These are phyloP conservation scores for Backusella sp. DNA, from an alignment of 192 early-diverging fungal genomes.

Conservation along the genomic window DNA sequence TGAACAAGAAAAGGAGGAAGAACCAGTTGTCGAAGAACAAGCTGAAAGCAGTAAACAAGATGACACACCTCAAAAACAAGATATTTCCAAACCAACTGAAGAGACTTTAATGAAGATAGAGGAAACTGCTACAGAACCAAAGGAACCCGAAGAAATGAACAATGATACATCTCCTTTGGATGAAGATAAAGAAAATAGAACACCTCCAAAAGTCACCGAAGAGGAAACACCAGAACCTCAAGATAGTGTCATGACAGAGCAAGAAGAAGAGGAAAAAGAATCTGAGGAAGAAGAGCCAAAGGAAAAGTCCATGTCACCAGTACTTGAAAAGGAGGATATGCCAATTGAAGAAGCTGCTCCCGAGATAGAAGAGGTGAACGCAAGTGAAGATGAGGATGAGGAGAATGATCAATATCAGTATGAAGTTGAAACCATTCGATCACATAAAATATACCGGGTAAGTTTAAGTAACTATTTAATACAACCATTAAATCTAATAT, in stretches of 20 bases:
- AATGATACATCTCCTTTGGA: neutral
- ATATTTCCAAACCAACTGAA: neutral
- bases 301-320: neutral
- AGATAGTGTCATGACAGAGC: neutral
- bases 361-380: neutral
- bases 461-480: neutral
- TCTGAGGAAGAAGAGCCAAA: neutral
- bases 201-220: neutral
- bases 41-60: too few relatives aligned
- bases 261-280: neutral
- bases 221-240: neutral
- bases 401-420: neutral
- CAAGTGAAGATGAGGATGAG: neutral
- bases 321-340: neutral
- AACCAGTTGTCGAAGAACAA: neutral
- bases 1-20: neutral
- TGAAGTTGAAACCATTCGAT: conserved; percentile 9
- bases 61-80: too few relatives aligned
- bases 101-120: neutral
- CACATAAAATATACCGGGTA: conserved; percentile 6
- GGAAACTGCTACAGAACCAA: neutral
- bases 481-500: neutral
- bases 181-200: neutral
- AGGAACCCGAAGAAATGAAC: neutral
- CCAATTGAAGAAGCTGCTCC: neutral